Conservation (phyloP, 1,284 basidiomycete species). For the Neolentinus lepideus region DNA sequence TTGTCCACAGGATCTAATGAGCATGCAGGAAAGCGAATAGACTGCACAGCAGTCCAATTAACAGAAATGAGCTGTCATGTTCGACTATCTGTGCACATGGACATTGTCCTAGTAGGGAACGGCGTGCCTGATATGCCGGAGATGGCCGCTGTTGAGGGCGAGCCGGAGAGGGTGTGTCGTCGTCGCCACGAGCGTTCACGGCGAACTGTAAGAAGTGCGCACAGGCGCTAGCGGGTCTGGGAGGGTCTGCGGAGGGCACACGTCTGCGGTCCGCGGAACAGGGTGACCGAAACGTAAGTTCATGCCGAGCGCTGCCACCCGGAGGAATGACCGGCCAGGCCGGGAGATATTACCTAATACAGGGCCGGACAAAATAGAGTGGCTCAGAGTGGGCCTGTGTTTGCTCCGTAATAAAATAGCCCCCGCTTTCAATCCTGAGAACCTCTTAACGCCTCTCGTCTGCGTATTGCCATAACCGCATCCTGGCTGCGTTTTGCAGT, state of each 20-base stretch:
- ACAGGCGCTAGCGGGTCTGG: background rate
- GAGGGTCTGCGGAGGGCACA: background rate
- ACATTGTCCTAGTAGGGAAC: background rate
- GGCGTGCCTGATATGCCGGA: background rate
- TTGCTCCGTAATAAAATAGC: constrained; percentile 2
- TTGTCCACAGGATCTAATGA: no score
- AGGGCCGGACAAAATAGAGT: background rate
- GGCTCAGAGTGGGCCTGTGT: constrained; percentile 1
- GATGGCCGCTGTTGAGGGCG: background rate
- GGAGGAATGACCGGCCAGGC: background rate
- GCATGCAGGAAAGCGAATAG: background rate
- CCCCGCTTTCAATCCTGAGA: constrained; percentile 1
- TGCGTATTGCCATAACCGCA: constrained; percentile 6
- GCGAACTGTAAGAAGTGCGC: no score
- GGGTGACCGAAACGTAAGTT: background rate
- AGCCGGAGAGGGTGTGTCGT: background rate
- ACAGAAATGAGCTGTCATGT: background rate
- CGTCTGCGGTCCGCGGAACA: background rate
- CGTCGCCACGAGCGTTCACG: background rate
- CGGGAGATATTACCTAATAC: constrained; percentile 1
- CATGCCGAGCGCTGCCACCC: constrained; percentile 1
- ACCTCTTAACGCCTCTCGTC: constrained; percentile 7
- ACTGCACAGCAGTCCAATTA: background rate
- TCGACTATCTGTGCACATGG: background rate
- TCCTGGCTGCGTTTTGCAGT: constrained; percentile 18